Evolutionary conservation across 495 filamentous ascomycete genomes (phyloP).

Genomic region (Penicillium ochrochloron): DNA sequence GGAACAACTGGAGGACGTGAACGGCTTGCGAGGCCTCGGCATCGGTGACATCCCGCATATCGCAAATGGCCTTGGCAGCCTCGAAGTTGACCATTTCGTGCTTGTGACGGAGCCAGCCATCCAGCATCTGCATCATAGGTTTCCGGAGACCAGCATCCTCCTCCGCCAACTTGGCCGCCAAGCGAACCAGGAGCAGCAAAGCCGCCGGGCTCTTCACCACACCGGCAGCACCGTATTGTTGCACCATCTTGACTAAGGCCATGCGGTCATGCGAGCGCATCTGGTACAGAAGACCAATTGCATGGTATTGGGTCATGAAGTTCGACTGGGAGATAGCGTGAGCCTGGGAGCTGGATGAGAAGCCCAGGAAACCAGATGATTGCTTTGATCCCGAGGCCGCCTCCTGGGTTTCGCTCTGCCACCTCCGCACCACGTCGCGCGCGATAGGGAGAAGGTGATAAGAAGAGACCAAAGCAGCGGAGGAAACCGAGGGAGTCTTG

Average conservation of each 20-base stretch:
- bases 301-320: conserved; percentile 98
- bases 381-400: conserved; percentile 89
- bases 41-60: conserved; percentile 90
- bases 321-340: conserved; percentile 71
- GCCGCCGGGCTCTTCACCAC: conserved; percentile 94
- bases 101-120: conserved; percentile 97
- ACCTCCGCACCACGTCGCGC: conserved; percentile 91
- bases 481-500: conserved; percentile 97
- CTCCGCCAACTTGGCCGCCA: conserved; percentile 94
- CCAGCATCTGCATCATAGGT: conserved; percentile 92
- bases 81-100: conserved; percentile 99
- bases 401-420: conserved; percentile 99
- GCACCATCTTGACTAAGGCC: conserved; percentile 99
- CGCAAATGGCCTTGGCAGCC: conserved; percentile 95
- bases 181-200: conserved; percentile 85
- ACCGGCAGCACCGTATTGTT: conserved; percentile 91
- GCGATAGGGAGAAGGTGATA: conserved; percentile 98
- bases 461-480: conserved; percentile 93
- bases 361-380: conserved; percentile 86
- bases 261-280: conserved; percentile 98
- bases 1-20: conserved; percentile 92
- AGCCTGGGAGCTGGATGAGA: conserved; percentile 71
- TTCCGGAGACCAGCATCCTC: conserved; percentile 87
- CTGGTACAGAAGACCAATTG: conserved; percentile 95
- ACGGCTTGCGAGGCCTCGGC: conserved; percentile 91